A percentile compares a stretch with the other conserved stretches of the same genome.
phyloP scores from a whole-genome alignment of 495 filamentous ascomycete genomes.

The Podospora comata region DNA sequence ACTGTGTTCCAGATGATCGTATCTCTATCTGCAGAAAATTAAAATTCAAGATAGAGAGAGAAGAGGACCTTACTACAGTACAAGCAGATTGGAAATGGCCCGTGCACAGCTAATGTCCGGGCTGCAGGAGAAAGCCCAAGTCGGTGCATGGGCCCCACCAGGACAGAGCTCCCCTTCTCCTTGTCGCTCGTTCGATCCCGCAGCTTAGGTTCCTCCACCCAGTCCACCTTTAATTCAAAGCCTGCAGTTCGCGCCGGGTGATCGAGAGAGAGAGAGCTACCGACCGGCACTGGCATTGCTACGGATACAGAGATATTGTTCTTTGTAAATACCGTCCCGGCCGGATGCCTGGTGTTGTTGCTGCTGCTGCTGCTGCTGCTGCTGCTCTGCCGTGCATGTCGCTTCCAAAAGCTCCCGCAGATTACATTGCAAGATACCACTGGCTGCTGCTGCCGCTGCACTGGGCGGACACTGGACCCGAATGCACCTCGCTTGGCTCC shows the following conservation, averaged over 20 bases:
- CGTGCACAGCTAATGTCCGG: slow-evolving; percentile 18
- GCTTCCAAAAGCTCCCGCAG: no score
- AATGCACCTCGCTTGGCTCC: no score
- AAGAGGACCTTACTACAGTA: no score
- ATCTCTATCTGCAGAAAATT: background rate
- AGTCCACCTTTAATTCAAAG: slow-evolving; percentile 9
- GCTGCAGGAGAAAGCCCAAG: slow-evolving; percentile 12
- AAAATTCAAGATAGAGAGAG: background rate
- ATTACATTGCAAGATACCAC: no score
- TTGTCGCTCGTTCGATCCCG: slow-evolving; percentile 15
- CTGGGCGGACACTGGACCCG: no score
- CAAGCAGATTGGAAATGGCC: slow-evolving; percentile 10
- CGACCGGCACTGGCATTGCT: background rate
- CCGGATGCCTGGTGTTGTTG: no score
- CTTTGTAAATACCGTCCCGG: no score
- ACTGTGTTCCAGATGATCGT: background rate
- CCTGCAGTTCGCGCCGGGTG: background rate
- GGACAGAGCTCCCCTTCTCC: slow-evolving; percentile 9
- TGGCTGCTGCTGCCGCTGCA: no score
- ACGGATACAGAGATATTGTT: no score
- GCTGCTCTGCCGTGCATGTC: no score
- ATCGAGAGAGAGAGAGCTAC: background rate
- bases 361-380: no score
- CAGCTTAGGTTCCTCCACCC: slow-evolving; percentile 11
- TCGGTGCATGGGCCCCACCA: slow-evolving; percentile 6